Conservation (phyloP, 345 rosid genomes). For the Hypericum perforatum region DNA sequence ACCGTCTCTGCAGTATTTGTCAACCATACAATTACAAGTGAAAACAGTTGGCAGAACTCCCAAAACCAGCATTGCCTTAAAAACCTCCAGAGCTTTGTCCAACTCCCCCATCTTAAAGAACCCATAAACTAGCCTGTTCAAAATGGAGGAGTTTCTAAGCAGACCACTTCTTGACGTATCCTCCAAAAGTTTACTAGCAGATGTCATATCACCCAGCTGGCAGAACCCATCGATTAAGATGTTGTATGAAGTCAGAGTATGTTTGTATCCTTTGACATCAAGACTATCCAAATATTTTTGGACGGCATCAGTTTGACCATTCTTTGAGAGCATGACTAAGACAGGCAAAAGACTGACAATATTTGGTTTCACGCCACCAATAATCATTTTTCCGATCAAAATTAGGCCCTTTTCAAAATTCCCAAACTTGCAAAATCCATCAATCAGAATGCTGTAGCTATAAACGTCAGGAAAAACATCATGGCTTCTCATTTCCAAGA, state of each 20-base stretch:
- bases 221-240: slow-evolving; percentile 47
- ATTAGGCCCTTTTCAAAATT: slow-evolving; percentile 29
- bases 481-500: slow-evolving; percentile 30
- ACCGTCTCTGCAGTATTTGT: slow-evolving; percentile 24
- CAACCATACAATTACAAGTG: slow-evolving; percentile 32
- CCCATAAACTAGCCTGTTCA: slow-evolving; percentile 26
- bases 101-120: slow-evolving; percentile 33
- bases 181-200: slow-evolving; percentile 27
- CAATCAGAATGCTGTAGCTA: slow-evolving; percentile 41
- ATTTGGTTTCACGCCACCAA: slow-evolving; percentile 37
- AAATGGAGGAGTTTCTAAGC: slow-evolving; percentile 22
- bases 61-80: slow-evolving; percentile 20
- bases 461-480: slow-evolving; percentile 41
- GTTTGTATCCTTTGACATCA: slow-evolving; percentile 25
- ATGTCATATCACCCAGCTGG: slow-evolving; percentile 33
- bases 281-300: slow-evolving; percentile 18
- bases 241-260: slow-evolving; percentile 35
- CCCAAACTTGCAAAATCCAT: slow-evolving; percentile 44
- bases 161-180: slow-evolving; percentile 28
- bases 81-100: slow-evolving; percentile 28
- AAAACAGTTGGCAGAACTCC: slow-evolving; percentile 21
- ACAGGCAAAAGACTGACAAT: slow-evolving; percentile 17
- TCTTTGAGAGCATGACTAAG: slow-evolving; percentile 18
- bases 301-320: slow-evolving; percentile 18
- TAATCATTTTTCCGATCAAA: slow-evolving; percentile 34